A percentile compares a stretch with the other conserved stretches of the same genome.
Evolutionary conservation across 2,329 filamentous ascomycete genomes (phyloP).

Genomic region (Plenodomus tracheiphilus): DNA sequence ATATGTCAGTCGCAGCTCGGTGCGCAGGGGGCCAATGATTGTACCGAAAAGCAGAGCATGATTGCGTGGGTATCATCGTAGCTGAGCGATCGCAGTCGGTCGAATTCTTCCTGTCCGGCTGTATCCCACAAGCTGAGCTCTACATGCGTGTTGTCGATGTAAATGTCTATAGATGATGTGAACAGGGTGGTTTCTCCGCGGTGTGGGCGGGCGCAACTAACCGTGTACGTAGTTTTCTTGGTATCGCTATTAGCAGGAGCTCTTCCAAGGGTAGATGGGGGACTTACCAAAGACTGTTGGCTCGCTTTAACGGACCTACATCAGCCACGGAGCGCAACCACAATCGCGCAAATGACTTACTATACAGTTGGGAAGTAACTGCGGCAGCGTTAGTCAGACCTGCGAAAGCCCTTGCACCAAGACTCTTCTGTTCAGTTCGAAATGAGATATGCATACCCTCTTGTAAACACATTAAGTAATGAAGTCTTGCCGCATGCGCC

Average conservation of each 20-base stretch:
- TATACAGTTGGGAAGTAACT: constrained; percentile 98
- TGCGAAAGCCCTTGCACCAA: neutral
- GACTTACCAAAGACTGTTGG: constrained; percentile 81
- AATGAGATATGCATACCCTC: constrained; percentile 71
- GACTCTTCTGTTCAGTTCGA: neutral
- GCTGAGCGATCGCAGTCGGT: constrained; percentile 89
- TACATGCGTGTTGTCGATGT: constrained; percentile 95
- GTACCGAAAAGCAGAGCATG: constrained; percentile 90
- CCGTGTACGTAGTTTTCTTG: constrained; percentile 96
- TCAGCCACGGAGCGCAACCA: constrained; percentile 20
- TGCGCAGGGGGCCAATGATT: neutral
- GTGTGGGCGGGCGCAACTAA: constrained; percentile 50
- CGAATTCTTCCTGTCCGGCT: constrained; percentile 98
- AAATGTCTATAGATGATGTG: constrained; percentile 71
- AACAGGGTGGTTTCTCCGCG: constrained; percentile 3
- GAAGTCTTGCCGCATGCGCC: constrained; percentile 98
- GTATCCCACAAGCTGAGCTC: constrained; percentile 98
- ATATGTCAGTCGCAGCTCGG: constrained; percentile 5
- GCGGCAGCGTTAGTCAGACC: constrained; percentile 17
- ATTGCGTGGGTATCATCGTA: constrained; percentile 99
- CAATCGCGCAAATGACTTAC: constrained; percentile 51
- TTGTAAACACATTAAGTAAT: constrained; percentile 94
- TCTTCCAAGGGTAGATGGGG: neutral
- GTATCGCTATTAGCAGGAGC: constrained; percentile 23
- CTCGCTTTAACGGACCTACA: constrained; percentile 58